phyloP scores from a whole-genome alignment of 2,329 filamentous ascomycete genomes.

The Pseudogymnoascus sp. region DNA sequence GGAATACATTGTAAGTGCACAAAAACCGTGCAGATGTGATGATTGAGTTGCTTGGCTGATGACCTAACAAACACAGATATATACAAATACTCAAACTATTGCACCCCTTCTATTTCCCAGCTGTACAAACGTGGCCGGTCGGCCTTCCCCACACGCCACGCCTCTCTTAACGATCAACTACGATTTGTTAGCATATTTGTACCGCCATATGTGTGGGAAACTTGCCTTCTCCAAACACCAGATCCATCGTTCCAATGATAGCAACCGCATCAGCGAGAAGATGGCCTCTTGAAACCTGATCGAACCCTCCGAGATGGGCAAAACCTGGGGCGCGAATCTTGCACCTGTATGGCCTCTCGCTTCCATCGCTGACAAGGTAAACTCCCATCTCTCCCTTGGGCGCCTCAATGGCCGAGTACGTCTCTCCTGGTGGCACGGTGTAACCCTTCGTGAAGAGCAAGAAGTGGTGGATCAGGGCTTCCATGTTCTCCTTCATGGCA shows the following conservation, averaged over 20 bases:
- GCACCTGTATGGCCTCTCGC: slow-evolving; percentile 92
- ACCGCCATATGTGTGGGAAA: slow-evolving; percentile 17
- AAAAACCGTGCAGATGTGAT: not conserved
- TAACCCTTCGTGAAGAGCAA: slow-evolving; percentile 98
- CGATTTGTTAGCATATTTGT: slow-evolving; percentile 22
- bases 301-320: slow-evolving; percentile 88
- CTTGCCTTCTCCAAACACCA: slow-evolving; percentile 57
- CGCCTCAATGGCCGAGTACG: slow-evolving; percentile 97
- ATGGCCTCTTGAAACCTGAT: slow-evolving; percentile 88
- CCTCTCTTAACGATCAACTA: slow-evolving; percentile 41
- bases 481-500: slow-evolving; percentile 99
- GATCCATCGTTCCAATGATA: slow-evolving; percentile 84
- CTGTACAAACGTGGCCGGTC: slow-evolving; percentile 3
- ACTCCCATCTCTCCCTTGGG: slow-evolving; percentile 99
- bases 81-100: slow-evolving; percentile 21
- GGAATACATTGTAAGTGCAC: not conserved
- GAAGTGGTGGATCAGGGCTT: slow-evolving; percentile 98
- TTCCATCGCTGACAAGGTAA: slow-evolving; percentile 90
- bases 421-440: slow-evolving; percentile 92
- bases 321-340: slow-evolving; percentile 97
- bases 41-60: slow-evolving; percentile 11
- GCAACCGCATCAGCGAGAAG: slow-evolving; percentile 93
- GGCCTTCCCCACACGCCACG: slow-evolving; percentile 1
- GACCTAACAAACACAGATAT: slow-evolving; percentile 19
- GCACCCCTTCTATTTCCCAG: slow-evolving; percentile 12